Evolutionary conservation across 2,329 filamentous ascomycete genomes (phyloP).

Genomic region (Ophiostoma perfectum): DNA sequence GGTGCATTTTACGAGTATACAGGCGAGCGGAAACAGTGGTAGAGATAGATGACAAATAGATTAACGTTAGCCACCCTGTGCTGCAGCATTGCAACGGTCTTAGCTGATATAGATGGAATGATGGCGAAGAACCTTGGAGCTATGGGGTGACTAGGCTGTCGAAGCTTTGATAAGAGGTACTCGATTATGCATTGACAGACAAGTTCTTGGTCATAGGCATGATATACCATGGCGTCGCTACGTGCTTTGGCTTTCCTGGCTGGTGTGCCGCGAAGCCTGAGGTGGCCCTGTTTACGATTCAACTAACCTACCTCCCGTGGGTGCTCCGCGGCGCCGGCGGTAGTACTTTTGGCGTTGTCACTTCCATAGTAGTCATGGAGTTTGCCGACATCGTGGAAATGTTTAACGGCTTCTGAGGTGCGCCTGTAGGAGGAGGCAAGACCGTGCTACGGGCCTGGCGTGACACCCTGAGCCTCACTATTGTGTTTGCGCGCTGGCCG

Average conservation of each 20-base stretch:
- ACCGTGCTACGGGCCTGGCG: conserved; percentile 25
- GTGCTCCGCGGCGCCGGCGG: background rate
- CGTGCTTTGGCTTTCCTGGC: no score
- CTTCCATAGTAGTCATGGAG: background rate
- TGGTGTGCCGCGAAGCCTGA: no score
- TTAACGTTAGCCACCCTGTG: background rate
- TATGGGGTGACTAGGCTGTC: no score
- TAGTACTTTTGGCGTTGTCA: background rate
- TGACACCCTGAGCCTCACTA: conserved; percentile 32
- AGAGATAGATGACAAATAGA: background rate
- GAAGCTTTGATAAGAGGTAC: no score
- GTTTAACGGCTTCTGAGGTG: conserved; percentile 2
- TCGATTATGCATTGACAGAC: no score
- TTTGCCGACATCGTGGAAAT: background rate
- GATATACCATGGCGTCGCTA: no score
- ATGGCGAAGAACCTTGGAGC: no score
- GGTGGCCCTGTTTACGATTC: no score
- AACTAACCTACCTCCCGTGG: background rate
- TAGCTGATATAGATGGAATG: no score
- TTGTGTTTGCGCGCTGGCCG: conserved; percentile 31
- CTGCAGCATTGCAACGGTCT: no score
- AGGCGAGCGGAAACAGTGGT: conserved; percentile 30
- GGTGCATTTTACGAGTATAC: conserved; percentile 27
- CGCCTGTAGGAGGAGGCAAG: conserved; percentile 19
- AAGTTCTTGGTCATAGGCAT: no score